phyloP scores from a whole-genome alignment of 139 green algal species.

The Chlamydomonas sphaeroides region DNA sequence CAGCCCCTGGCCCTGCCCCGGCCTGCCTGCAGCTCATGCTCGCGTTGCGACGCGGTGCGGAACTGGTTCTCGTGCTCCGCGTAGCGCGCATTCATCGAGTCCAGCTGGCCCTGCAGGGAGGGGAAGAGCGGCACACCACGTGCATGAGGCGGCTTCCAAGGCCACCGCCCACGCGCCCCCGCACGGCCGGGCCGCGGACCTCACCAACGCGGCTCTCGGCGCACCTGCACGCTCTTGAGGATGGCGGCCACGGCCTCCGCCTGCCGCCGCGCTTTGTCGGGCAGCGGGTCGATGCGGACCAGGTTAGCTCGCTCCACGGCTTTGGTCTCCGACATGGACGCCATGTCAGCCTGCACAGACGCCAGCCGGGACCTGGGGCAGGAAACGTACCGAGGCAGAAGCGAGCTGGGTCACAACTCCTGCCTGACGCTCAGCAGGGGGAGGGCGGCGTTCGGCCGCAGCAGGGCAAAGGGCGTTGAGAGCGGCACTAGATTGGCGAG shows the following conservation, averaged over 20 bases:
- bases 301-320: slow-evolving; percentile 25
- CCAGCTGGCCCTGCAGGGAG: slow-evolving; percentile 48
- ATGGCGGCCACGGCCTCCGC: slow-evolving; percentile 53
- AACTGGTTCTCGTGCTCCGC: slow-evolving; percentile 41
- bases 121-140: no score
- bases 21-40: slow-evolving; percentile 53
- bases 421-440: no score
- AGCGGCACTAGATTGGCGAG: no score
- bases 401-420: no score
- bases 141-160: no score
- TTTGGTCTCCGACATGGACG: slow-evolving; percentile 24
- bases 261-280: slow-evolving; percentile 60
- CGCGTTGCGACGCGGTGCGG: slow-evolving; percentile 12
- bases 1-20: no score
- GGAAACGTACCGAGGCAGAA: no score
- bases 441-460: no score
- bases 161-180: no score
- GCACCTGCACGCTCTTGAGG: slow-evolving; percentile 47
- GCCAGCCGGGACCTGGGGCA: background rate
- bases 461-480: no score
- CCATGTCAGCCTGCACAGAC: background rate
- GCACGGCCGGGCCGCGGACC: no score
- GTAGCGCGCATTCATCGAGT: slow-evolving; percentile 41
- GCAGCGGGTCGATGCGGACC: slow-evolving; percentile 46
- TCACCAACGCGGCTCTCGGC: no score